These are phyloP conservation scores for Penicillium brevicompactum DNA, from an alignment of 2,329 filamentous ascomycete genomes.

Conservation along the genomic window DNA sequence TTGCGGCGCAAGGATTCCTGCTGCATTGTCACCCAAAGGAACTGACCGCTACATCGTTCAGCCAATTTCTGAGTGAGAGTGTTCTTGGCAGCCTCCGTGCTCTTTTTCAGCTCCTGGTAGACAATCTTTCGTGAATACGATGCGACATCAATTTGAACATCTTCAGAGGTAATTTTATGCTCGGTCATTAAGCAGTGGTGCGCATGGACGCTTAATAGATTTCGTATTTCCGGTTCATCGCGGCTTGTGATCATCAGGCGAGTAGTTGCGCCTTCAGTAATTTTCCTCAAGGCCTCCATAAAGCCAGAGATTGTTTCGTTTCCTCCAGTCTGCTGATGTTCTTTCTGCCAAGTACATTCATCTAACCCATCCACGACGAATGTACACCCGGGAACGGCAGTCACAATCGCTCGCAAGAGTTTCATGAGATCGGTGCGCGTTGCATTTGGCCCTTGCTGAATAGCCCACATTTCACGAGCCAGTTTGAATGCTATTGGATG, in stretches of 20 bases:
- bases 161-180: slow-evolving; percentile 1
- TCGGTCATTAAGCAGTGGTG: not conserved
- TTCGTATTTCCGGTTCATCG: slow-evolving; percentile 6
- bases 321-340: no score
- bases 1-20: not conserved
- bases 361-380: slow-evolving; percentile 8
- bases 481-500: not conserved
- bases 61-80: slow-evolving; percentile 1
- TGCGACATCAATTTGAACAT: not conserved
- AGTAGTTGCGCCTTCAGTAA: not conserved
- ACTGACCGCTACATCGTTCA: slow-evolving; percentile 10
- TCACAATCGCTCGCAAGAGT: not conserved
- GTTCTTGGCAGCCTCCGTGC: not conserved
- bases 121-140: slow-evolving; percentile 2
- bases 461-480: no score
- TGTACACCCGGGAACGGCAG: not conserved
- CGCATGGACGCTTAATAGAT: not conserved
- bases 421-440: not conserved
- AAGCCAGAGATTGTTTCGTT: not conserved
- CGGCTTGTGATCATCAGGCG: slow-evolving; percentile 8
- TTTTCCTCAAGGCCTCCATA: not conserved
- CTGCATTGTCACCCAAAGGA: slow-evolving; percentile 9
- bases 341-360: no score
- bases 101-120: not conserved
- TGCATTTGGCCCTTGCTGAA: not conserved